Base-by-base conservation (phyloP, 768 basidiomycete species). In the Rhodotorula taiwanensis region DNA sequence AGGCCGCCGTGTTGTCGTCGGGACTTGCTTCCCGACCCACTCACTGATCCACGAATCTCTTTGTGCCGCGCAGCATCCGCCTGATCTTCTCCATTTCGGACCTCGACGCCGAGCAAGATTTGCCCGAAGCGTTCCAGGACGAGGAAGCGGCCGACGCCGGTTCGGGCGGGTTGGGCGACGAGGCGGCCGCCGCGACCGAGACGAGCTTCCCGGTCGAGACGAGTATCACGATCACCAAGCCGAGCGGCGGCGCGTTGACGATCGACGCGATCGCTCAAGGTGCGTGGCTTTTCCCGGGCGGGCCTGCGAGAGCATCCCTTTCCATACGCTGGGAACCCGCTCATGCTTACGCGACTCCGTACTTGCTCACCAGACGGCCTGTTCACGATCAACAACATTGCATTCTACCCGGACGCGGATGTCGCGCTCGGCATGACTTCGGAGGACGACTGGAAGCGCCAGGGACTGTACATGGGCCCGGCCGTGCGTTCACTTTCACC, bases 81-180 rank as follows among this genome's bases (percentile, higher is more conserved):
- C 75, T 93, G 73, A 85, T 90, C 76, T 95, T 98, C 82, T 90
- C 90, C 63, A 88, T 94, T 70, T 86, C 88, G 44, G 93, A 97
- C 76, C 80, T 94, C 55, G 83, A 88, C 70, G 74, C 75, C 56
- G 75, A 74, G 13, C 71, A 73, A 58, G 76, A 79, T 58, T 78
- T 77, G 28, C 58, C 71, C 55, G 54, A 56, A 25, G 45, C 61
- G 31, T 60, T 51, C 13, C 60, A 66, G 31, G 61, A 67, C 50
- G 60, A 71, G 43, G 71, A 77, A 41, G 75, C 72, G 44, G 47
- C 79, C 31, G 74, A 76, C 39, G 72, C 70, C n/a, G 76, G 77
- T 7, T 60, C 62, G 11, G 57, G 49, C 21, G 67, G 62, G 3
- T 70, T 67, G 13, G 72, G 64, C 25, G 71, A 68, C 18, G 74